phyloP scores from a whole-genome alignment of 2,329 filamentous ascomycete genomes.

The Fusarium veterinarium region DNA sequence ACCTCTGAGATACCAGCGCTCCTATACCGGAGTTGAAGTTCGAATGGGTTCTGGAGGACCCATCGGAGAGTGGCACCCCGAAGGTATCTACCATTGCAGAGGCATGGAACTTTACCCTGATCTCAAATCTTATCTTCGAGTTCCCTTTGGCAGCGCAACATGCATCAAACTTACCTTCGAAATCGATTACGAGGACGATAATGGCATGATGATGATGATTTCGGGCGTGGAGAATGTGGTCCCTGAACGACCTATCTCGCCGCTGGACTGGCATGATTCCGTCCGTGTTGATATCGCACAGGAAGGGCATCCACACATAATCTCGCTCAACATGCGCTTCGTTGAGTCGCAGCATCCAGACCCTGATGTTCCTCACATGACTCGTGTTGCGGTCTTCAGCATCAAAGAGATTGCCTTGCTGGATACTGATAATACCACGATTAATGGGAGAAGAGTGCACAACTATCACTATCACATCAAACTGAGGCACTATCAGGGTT shows the following conservation, averaged over 20 bases:
- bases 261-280: slow-evolving; percentile 21
- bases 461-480: slow-evolving; percentile 24
- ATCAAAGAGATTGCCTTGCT: slow-evolving; percentile 1
- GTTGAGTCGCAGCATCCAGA: slow-evolving; percentile 10
- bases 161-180: slow-evolving; percentile 24
- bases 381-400: slow-evolving; percentile 26
- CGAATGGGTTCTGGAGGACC: slow-evolving; percentile 20
- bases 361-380: background rate
- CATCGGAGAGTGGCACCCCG: background rate
- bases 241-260: background rate
- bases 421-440: background rate
- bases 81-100: slow-evolving; percentile 2
- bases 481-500: slow-evolving; percentile 11
- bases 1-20: background rate
- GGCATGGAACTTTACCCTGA: slow-evolving; percentile 11
- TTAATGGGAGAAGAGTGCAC: slow-evolving; percentile 1
- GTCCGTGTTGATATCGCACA: slow-evolving; percentile 34
- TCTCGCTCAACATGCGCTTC: slow-evolving; percentile 36
- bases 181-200: background rate
- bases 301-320: slow-evolving; percentile 1
- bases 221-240: slow-evolving; percentile 2
- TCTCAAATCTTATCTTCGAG: background rate
- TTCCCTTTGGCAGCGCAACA: slow-evolving; percentile 17
- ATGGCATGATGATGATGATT: background rate
- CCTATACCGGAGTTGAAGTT: slow-evolving; percentile 4